These are phyloP conservation scores for Colletotrichum tanaceti DNA, from an alignment of 2,329 filamentous ascomycete genomes.

Conservation along the genomic window DNA sequence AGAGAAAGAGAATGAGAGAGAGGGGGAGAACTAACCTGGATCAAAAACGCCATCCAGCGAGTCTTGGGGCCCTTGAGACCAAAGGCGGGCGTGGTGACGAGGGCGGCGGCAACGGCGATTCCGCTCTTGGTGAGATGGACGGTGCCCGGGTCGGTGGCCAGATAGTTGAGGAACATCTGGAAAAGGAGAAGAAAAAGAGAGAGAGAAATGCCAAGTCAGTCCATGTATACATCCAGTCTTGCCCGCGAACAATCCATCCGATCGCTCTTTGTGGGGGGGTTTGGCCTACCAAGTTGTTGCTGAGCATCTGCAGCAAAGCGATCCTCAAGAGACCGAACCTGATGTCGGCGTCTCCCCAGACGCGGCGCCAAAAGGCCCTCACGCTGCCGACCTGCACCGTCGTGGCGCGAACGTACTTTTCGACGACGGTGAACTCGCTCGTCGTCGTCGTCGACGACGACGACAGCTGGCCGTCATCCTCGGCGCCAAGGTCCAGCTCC, in stretches of 20 bases:
- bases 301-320: slow-evolving; percentile 49
- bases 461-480: slow-evolving; percentile 4
- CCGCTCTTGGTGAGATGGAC: slow-evolving; percentile 48
- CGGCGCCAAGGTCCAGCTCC: slow-evolving; percentile 28
- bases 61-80: slow-evolving; percentile 43
- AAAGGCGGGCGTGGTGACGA: slow-evolving; percentile 45
- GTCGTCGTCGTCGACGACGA: too few species aligned
- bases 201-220: background rate
- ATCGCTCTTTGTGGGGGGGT: too few species aligned
- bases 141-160: slow-evolving; percentile 48
- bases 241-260: too few species aligned
- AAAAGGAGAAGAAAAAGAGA: too few species aligned
- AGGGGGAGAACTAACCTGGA: slow-evolving; percentile 42
- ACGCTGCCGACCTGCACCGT: background rate
- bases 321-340: slow-evolving; percentile 47
- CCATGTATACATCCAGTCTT: background rate
- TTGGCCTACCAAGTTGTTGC: slow-evolving; percentile 50
- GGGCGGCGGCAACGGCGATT: slow-evolving; percentile 46
- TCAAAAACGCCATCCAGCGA: slow-evolving; percentile 49
- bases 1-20: too few species aligned
- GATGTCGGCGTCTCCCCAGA: slow-evolving; percentile 43
- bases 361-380: slow-evolving; percentile 36
- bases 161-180: slow-evolving; percentile 48
- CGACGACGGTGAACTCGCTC: background rate
- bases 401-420: slow-evolving; percentile 1